Base-by-base conservation (phyloP, 2,329 filamentous ascomycete species). In the Hypocreales sp. region DNA sequence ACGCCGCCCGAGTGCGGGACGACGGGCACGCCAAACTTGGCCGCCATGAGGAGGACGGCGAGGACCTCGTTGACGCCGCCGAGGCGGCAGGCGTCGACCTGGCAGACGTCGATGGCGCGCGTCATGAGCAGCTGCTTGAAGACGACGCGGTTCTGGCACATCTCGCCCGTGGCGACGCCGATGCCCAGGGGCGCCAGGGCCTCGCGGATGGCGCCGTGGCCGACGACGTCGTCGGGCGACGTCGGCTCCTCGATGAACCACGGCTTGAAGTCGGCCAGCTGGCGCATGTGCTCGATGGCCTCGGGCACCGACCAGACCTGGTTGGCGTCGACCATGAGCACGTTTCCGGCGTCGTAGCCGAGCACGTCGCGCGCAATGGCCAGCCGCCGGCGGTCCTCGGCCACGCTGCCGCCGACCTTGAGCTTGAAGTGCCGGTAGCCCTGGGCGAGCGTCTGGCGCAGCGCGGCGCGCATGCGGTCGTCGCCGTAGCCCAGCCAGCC, bases 221-320 rank as follows among this genome's bases (percentile, higher is more conserved):
- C 84, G 30, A 90, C 72, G 32, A 92, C 74, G 49, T 93, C 84
- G 46, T 92, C 84, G 9, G 84, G 84, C 14, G 75, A 82, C 10
- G 84, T 93, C 3, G 84, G 84, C 64, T 93, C 84, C 58, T 92
- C 84, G 47, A 93, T 92, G 58, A 92, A 92, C 79, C 82, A 90
- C 16, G 79, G 79, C 61, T 79, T 79, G 60, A 84, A 92, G 41
- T 84, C 74, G 31, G 69, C 69, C 25, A 93, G 72, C 45, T 82
- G 55, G 45, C 75, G 67, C 82, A 92, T 92, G 61, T 87, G 83
- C 35, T 68, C 70, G 41, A 92, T 83, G 7, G 84, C 83, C 56
- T 92, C 82, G 1, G 82, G 81, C 20, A 92, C 83, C 27, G 76
- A 82, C 83, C 83, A 92, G 32, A 90, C 67, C 61, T 93, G 84